phyloP scores from a whole-genome alignment of 345 rosid genomes.

The Hibiscus mutabilis region DNA sequence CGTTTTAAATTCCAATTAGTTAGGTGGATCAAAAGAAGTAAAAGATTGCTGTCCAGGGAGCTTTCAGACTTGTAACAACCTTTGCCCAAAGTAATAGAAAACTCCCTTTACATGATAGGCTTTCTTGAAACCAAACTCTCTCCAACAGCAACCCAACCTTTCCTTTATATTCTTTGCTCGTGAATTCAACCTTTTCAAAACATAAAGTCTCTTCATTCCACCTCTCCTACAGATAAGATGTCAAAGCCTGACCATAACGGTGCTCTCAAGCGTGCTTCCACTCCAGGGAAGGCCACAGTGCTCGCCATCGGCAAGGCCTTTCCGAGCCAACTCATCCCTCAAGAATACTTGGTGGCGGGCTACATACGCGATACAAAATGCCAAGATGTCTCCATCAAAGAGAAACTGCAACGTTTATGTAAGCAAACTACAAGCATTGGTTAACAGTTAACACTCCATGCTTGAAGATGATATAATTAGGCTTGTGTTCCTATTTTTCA shows the following conservation, averaged over 20 bases:
- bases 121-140: slow-evolving; percentile 50
- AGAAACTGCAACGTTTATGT: slow-evolving; percentile 85
- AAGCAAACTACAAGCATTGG: slow-evolving; percentile 18
- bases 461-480: neutral
- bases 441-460: neutral
- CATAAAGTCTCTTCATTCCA: slow-evolving; percentile 15
- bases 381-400: slow-evolving; percentile 58
- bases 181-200: neutral
- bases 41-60: neutral
- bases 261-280: slow-evolving; percentile 37
- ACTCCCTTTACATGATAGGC: slow-evolving; percentile 36
- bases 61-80: neutral
- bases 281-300: slow-evolving; percentile 72
- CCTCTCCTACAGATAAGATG: slow-evolving; percentile 46
- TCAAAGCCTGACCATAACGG: slow-evolving; percentile 24
- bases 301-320: slow-evolving; percentile 95
- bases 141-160: slow-evolving; percentile 34
- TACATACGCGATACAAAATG: slow-evolving; percentile 80
- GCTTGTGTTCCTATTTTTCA: slow-evolving; percentile 19
- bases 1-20: neutral
- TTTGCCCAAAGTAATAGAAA: slow-evolving; percentile 35
- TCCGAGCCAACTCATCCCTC: slow-evolving; percentile 71
- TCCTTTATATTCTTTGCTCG: slow-evolving; percentile 33
- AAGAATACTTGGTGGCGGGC: slow-evolving; percentile 85
- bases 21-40: neutral